phyloP scores from a whole-genome alignment of 306 rosid genomes.

The Pterocarpus santalinus region DNA sequence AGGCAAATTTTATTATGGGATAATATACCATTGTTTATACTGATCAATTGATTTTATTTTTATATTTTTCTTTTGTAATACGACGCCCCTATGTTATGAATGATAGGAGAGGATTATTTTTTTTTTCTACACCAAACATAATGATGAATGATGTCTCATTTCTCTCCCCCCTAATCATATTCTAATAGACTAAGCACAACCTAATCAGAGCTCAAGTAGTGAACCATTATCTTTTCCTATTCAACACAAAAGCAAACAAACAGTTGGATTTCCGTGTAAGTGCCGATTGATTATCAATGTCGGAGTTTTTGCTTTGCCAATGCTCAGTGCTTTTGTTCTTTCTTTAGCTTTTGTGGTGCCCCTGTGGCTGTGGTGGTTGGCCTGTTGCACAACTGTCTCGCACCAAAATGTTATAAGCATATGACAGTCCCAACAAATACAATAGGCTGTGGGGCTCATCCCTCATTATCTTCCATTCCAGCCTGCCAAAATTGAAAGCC shows the following conservation, averaged over 20 bases:
- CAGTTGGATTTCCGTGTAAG: background rate
- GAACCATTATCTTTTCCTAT: background rate
- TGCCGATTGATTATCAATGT: background rate
- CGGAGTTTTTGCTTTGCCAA: background rate
- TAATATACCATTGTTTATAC: too few relatives aligned
- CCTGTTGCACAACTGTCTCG: too few relatives aligned
- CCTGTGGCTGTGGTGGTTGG: background rate
- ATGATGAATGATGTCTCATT: background rate
- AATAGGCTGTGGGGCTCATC: background rate
- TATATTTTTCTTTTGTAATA: too few relatives aligned
- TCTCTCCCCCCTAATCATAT: background rate
- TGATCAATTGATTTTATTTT: too few relatives aligned
- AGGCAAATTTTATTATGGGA: too few relatives aligned
- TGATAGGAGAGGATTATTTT: too few relatives aligned
- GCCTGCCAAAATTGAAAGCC: conserved; percentile 27
- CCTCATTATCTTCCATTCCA: background rate
- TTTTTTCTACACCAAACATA: too few relatives aligned
- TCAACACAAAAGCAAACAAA: background rate
- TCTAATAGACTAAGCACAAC: background rate
- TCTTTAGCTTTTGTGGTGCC: background rate
- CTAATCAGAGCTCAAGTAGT: background rate
- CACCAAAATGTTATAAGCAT: background rate
- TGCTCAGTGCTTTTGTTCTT: too few relatives aligned
- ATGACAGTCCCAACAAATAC: background rate
- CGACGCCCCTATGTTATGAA: too few relatives aligned